Evolutionary conservation across 129 eudicot species (phyloP).

Genomic region (Ambrosia artemisiifolia): DNA sequence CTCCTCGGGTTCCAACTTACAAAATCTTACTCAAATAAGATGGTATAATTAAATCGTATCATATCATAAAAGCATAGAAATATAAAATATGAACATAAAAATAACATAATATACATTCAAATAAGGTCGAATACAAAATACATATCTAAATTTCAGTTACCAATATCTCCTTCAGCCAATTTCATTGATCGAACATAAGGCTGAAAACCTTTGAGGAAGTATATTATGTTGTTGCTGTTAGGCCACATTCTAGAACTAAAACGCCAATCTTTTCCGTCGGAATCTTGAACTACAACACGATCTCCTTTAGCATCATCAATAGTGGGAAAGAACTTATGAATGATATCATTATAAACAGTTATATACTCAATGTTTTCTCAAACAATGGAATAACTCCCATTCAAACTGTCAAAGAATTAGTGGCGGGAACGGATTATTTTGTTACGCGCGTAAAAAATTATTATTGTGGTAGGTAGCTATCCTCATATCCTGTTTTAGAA

Average conservation of each 20-base stretch:
- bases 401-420: constrained; percentile 43
- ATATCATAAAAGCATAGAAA: background rate
- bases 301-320: constrained; percentile 81
- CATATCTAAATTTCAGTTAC: constrained; percentile 31
- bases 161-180: constrained; percentile 66
- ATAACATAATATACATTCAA: background rate
- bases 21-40: constrained; percentile 54
- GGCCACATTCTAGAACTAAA: too few species aligned
- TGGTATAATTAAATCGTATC: constrained; percentile 13
- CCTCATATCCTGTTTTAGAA: too few species aligned
- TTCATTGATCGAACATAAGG: constrained; percentile 54
- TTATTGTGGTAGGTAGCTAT: too few species aligned
- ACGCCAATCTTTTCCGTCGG: constrained; percentile 57
- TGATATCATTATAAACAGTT: background rate
- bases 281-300: constrained; percentile 54
- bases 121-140: background rate
- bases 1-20: constrained; percentile 59
- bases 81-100: background rate
- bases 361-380: constrained; percentile 62
- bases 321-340: constrained; percentile 65
- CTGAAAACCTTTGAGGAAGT: constrained; percentile 75
- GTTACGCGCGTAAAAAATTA: too few species aligned
- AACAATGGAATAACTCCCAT: constrained; percentile 57
- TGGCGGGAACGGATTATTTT: too few species aligned
- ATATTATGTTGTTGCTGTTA: too few species aligned